phyloP scores from a whole-genome alignment of 129 eudicot genomes.

The Sambucus nigra region DNA sequence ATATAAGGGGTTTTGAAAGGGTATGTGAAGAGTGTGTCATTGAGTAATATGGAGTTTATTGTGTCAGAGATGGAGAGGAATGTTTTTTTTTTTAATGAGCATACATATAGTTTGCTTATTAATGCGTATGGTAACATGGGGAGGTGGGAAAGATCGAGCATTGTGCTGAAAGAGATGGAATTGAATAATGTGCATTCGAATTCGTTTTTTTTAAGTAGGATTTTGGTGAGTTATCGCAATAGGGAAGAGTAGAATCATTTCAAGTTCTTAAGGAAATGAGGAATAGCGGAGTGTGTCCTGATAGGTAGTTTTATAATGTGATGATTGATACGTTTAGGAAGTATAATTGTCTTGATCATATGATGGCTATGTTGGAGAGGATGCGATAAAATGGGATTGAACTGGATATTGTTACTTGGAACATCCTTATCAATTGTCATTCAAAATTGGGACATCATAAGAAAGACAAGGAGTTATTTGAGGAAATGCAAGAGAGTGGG shows the following conservation, averaged over 20 bases:
- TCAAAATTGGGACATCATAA: slow-evolving; percentile 59
- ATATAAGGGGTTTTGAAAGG: slow-evolving; percentile 83
- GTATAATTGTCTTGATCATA: slow-evolving; percentile 83
- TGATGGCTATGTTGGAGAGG: slow-evolving; percentile 59
- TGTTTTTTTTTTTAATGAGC: slow-evolving; percentile 67
- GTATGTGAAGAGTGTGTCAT: slow-evolving; percentile 53
- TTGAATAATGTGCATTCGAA: slow-evolving; percentile 53
- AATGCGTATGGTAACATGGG: slow-evolving; percentile 91
- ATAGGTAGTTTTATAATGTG: slow-evolving; percentile 75
- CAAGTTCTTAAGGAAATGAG: slow-evolving; percentile 93
- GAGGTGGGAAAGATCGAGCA: slow-evolving; percentile 95
- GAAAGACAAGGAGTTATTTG: slow-evolving; percentile 68
- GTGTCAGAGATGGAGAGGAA: slow-evolving; percentile 84
- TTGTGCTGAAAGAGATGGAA: slow-evolving; percentile 94
- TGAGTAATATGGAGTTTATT: slow-evolving; percentile 73
- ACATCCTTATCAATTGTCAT: slow-evolving; percentile 82
- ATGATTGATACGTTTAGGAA: slow-evolving; percentile 96
- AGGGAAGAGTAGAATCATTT: slow-evolving; percentile 96
- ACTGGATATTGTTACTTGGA: slow-evolving; percentile 91
- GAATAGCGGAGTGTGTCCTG: slow-evolving; percentile 66
- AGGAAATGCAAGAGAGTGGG: slow-evolving; percentile 70
- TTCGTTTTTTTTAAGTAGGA: slow-evolving; percentile 66
- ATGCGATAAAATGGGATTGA: slow-evolving; percentile 79
- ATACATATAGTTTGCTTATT: slow-evolving; percentile 69
- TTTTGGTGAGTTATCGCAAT: slow-evolving; percentile 67